Base-by-base conservation (phyloP, 257 asterid species). In the Solanum arcanum region DNA sequence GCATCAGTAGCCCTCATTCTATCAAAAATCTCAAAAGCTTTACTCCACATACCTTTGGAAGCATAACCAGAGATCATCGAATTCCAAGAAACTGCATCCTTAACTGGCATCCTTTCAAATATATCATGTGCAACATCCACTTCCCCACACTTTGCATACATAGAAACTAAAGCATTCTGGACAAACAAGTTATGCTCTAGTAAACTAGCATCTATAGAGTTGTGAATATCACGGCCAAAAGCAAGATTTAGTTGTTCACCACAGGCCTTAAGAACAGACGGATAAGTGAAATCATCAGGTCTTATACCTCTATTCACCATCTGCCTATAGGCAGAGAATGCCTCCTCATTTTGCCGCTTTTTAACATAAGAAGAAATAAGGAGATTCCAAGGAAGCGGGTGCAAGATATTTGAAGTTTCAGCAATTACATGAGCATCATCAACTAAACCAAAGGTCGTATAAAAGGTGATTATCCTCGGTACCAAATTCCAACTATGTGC, bases 91-190 rank as follows among this genome's bases (percentile, higher is more conserved):
- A 96, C 94, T 47, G 92, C 91, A 89, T 96, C 98, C 90, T 90
- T 96, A 84, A 88, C 91, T 16, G 88, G 90, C 92, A 94, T 94
- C 66, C 87, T 70, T 27, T 94, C 94, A 90, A 96, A 96, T 46
- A 96, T 86, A 75, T 87, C 88, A 41, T 90, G 94, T 46, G 99
- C 95, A 86, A 90, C 88, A 72, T 90, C 92, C 46, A 94, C 86
- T 82, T 94, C 97, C 84, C 98, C 98, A 87, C 95, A 95, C 85
- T 95, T 96, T 46, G 94, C 97, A 82, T 95, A 95, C 98, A 96
- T 92, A 85, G 98, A 94, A 47, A 96, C 90, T 92, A 96, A 91
- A 44, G 98, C 94, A 88, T 96, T 96, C 89, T 93, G 97, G 90
- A 95, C 98, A 91, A 94, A 95, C 90, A 96, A 87, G 93, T 93